A percentile compares a stretch with the other conserved stretches of the same genome.
Evolutionary conservation across 1,284 basidiomycete species (phyloP).

Genomic region (Thecaphora frezii): DNA sequence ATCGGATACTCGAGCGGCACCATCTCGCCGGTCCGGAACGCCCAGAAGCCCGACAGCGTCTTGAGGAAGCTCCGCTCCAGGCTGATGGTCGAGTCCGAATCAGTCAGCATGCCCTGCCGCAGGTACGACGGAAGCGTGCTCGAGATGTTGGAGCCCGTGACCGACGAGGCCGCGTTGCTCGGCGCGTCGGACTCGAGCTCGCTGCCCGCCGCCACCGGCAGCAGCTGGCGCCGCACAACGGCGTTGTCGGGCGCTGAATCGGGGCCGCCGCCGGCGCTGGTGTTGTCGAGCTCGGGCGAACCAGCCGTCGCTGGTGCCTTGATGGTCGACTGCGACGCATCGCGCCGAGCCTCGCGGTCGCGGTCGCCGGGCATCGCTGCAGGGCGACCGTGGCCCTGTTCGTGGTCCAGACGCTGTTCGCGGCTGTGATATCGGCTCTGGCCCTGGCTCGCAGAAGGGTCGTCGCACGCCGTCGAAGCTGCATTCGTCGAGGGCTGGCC

Average conservation of each 20-base stretch:
- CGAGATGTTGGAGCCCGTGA: slow-evolving; percentile 25
- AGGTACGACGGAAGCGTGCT: slow-evolving; percentile 31
- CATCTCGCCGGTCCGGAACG: slow-evolving; percentile 64
- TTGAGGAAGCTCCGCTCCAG: slow-evolving; percentile 66
- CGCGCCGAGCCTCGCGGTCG: too few relatives aligned
- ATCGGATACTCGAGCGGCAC: slow-evolving; percentile 65
- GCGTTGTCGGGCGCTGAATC: background rate
- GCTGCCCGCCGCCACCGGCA: slow-evolving; percentile 20
- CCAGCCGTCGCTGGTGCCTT: too few relatives aligned
- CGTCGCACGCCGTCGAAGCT: too few relatives aligned
- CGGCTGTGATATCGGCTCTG: too few relatives aligned
- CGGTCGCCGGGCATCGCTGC: too few relatives aligned
- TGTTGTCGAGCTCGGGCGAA: too few relatives aligned
- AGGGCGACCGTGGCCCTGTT: too few relatives aligned
- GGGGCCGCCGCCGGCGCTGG: too few relatives aligned
- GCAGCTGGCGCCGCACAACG: background rate
- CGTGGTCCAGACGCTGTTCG: too few relatives aligned
- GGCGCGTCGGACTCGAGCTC: slow-evolving; percentile 41
- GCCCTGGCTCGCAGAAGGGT: too few relatives aligned
- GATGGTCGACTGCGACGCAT: too few relatives aligned
- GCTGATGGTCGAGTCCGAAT: slow-evolving; percentile 37
- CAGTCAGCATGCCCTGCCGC: slow-evolving; percentile 24
- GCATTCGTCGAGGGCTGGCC: too few relatives aligned
- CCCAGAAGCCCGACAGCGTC: slow-evolving; percentile 73
- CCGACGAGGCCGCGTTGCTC: slow-evolving; percentile 26